These are phyloP conservation scores for Pleomassaria siparia DNA, from an alignment of 2,329 filamentous ascomycete species.

Conservation along the genomic window DNA sequence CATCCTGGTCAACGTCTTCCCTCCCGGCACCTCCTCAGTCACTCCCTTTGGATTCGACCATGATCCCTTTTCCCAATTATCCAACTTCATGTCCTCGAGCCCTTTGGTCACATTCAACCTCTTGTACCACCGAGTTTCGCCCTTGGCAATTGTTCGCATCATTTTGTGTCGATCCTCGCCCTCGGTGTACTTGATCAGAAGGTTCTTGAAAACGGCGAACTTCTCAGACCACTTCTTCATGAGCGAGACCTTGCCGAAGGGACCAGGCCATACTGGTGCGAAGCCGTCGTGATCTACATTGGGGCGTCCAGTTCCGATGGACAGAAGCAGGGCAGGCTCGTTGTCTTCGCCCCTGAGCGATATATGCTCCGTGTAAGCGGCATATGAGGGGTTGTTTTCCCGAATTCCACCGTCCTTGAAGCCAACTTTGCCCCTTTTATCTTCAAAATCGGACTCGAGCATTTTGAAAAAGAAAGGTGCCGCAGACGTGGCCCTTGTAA, in stretches of 20 bases:
- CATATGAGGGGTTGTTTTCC: conserved; percentile 53
- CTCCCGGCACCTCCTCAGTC: conserved; percentile 42
- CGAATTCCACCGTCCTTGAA: conserved; percentile 56
- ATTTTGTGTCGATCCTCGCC: conserved; percentile 51
- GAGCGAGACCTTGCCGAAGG: conserved; percentile 44
- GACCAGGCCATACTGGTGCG: conserved; percentile 49
- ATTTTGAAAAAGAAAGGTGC: conserved; percentile 57
- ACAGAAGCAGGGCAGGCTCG: conserved; percentile 49
- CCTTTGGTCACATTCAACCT: conserved; percentile 51
- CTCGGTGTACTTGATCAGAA: conserved; percentile 56
- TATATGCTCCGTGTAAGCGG: conserved; percentile 51
- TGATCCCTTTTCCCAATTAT: conserved; percentile 49
- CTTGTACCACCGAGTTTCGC: conserved; percentile 55
- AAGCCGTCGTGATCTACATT: conserved; percentile 50
- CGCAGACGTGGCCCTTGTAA: conserved; percentile 55
- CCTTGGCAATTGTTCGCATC: conserved; percentile 50
- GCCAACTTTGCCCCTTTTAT: conserved; percentile 37
- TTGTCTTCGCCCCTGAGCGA: conserved; percentile 47
- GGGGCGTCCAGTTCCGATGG: conserved; percentile 51
- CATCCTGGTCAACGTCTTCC: conserved; percentile 48
- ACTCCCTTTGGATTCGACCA: conserved; percentile 42
- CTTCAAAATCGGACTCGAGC: conserved; percentile 46
- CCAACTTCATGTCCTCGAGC: conserved; percentile 49
- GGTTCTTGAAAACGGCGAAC: conserved; percentile 52
- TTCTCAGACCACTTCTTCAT: conserved; percentile 52